Conservation (phyloP, 2,329 filamentous ascomycete genomes). For the Samsoniella hepiali region DNA sequence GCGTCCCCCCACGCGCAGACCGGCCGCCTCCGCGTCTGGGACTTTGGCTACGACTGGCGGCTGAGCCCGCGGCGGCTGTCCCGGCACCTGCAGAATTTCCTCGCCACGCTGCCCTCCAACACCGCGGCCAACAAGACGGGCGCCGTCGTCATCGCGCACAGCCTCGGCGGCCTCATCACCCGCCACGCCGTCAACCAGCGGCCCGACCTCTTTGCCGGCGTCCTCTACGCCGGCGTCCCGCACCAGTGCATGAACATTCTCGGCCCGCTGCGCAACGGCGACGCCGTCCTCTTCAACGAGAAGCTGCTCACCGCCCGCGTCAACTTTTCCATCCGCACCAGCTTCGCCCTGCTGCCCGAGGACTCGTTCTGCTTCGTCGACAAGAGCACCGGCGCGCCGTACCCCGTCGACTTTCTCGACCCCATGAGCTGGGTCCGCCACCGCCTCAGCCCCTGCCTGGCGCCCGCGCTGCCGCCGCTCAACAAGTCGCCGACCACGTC, state of each 20-base stretch:
- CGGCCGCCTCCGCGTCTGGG: conserved; percentile 74
- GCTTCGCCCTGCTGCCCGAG: conserved; percentile 79
- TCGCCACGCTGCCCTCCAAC: conserved; percentile 74
- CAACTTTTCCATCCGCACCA: conserved; percentile 87
- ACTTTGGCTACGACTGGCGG: conserved; percentile 95
- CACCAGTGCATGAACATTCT: conserved; percentile 88
- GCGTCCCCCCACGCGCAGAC: conserved; percentile 69
- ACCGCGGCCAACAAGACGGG: conserved; percentile 40
- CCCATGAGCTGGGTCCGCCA: conserved; percentile 75
- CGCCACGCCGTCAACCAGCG: conserved; percentile 81
- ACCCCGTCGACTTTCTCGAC: conserved; percentile 81
- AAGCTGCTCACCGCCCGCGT: conserved; percentile 88
- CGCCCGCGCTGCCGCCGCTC: conserved; percentile 56
- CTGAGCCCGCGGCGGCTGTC: conserved; percentile 77
- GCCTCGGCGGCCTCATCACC: conserved; percentile 81
- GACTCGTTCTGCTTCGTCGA: conserved; percentile 87
- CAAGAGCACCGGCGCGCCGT: conserved; percentile 73
- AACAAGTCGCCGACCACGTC: conserved; percentile 36
- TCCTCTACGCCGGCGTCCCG: conserved; percentile 81
- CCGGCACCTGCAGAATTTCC: conserved; percentile 65
- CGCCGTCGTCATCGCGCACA: conserved; percentile 81
- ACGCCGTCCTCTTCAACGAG: conserved; percentile 84
- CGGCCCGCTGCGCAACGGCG: conserved; percentile 85
- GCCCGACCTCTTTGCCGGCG: conserved; percentile 81
- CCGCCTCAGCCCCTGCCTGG: conserved; percentile 75